These are phyloP conservation scores for Mycosarcoma mackinlayi DNA, from an alignment of 1,284 basidiomycete genomes.

Conservation along the genomic window DNA sequence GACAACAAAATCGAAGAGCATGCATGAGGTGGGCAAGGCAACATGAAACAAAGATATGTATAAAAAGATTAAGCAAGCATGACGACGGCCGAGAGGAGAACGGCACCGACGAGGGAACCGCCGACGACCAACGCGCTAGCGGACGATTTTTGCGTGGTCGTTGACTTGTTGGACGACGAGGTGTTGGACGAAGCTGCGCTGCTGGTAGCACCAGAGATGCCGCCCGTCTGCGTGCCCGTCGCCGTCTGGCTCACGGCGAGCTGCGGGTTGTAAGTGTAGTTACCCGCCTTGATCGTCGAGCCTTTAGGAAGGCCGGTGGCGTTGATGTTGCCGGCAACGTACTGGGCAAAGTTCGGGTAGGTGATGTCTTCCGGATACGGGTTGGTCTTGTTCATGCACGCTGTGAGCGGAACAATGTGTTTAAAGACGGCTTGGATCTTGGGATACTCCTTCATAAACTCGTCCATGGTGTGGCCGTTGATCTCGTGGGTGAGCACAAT, in stretches of 20 bases:
- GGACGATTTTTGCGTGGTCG: not conserved
- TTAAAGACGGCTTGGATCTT: conserved; percentile 60
- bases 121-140: conserved; percentile 6
- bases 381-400: conserved; percentile 64
- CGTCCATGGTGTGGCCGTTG: conserved; percentile 61
- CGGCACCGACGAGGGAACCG: conserved; percentile 11
- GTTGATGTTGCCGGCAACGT: conserved; percentile 53
- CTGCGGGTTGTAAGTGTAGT: conserved; percentile 30
- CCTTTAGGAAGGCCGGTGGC: conserved; percentile 55
- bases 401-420: conserved; percentile 64
- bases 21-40: no score
- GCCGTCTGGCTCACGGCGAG: conserved; percentile 18
- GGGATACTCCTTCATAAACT: conserved; percentile 58
- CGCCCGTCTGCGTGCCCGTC: conserved; percentile 26
- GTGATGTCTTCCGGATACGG: conserved; percentile 71
- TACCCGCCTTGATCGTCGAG: conserved; percentile 33
- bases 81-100: conserved; percentile 16
- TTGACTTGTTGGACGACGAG: conserved; percentile 1
- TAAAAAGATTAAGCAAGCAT: conserved; percentile 23
- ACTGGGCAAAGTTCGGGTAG: conserved; percentile 65
- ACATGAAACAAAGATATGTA: not conserved
- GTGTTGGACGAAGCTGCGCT: not conserved
- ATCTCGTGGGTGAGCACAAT: conserved; percentile 67
- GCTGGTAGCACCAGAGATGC: conserved; percentile 8
- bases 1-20: no score